Base-by-base conservation (phyloP, 1,139 yeast genomes). In the Protomyces inundatus region DNA sequence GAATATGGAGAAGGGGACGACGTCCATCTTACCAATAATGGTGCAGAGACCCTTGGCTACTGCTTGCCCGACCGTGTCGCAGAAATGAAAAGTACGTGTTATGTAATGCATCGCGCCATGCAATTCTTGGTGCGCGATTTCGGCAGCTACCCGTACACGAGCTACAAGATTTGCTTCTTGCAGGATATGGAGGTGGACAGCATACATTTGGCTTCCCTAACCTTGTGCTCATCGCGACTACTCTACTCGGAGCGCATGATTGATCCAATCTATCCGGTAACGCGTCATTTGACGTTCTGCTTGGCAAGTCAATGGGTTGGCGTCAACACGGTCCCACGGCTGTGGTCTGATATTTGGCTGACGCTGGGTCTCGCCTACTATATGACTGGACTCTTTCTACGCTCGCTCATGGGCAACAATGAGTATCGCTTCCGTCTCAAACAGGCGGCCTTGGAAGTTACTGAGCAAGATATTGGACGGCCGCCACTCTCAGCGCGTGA, bases 271-370 rank as follows among this genome's bases (percentile, higher is more conserved):
- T 85, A 88, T 69, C 72, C 83, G 0, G 81, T 85, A 1, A 88
- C 97, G 0, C 90, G 88, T 67, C 73, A 78, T 0, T 73, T 93
- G 6, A 81, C 93, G 1, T 82, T 84, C 65, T 84, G 90, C 0
- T 75, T 95, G 45, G 88, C 98, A 0, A 81, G 84, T 5, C 98
- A 95, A 73, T 95, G 98, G 96, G 83, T 96, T 0, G 97, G 98
- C 6, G 86, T 95, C 46, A 90, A 90, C 73, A 89, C 95, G 37
- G 86, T 90, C 0, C 97, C 98, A 0, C 83, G 82, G 66, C 81
- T 85, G 0, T 83, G 86, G 74, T 84, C 88, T 70, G 97, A 93
- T 74, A 71, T 88, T n/a, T 95, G 99, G 98, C 84, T 93, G 67
- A 87, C 93, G 0, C 77, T 88, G 39, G 98, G 98, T 3, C 85